Conservation (phyloP, 2,329 filamentous ascomycete species). For the Pyrenophora seminiperda region DNA sequence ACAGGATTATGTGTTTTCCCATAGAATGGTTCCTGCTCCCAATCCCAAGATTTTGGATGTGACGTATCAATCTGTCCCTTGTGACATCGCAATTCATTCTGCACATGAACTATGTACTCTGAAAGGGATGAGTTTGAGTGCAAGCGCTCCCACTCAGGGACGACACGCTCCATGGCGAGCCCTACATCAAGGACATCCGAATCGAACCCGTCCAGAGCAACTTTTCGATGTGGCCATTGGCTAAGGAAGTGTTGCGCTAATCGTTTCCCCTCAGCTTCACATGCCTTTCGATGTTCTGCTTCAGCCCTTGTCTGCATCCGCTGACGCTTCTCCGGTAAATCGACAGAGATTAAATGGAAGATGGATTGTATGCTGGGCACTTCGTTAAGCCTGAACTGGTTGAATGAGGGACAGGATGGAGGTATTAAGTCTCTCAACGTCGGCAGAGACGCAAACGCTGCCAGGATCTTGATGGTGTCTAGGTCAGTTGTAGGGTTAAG, state of each 20-base stretch:
- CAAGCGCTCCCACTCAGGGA: conserved; percentile 55
- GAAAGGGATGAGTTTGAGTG: conserved; percentile 55
- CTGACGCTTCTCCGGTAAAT: conserved; percentile 14
- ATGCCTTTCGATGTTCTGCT: conserved; percentile 25
- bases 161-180: conserved; percentile 48
- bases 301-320: conserved; percentile 4
- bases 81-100: conserved; percentile 47
- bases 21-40: conserved; percentile 20
- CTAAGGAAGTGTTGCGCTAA: conserved; percentile 48
- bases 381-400: conserved; percentile 44
- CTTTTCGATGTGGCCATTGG: conserved; percentile 46
- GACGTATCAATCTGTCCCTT: conserved; percentile 16
- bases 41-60: conserved; percentile 13
- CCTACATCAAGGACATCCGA: conserved; percentile 44
- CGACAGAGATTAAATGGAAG: conserved; percentile 33
- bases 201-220: conserved; percentile 35
- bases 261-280: conserved; percentile 40
- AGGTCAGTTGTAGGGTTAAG: conserved; percentile 49
- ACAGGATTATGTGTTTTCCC: conserved; percentile 14
- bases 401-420: conserved; percentile 36
- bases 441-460: conserved; percentile 50
- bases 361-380: conserved; percentile 43
- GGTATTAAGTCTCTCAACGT: conserved; percentile 47
- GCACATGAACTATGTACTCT: conserved; percentile 50
- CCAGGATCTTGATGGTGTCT: conserved; percentile 36